phyloP scores from a whole-genome alignment of 1,139 yeast species.

The Meyerozyma athensensis region DNA sequence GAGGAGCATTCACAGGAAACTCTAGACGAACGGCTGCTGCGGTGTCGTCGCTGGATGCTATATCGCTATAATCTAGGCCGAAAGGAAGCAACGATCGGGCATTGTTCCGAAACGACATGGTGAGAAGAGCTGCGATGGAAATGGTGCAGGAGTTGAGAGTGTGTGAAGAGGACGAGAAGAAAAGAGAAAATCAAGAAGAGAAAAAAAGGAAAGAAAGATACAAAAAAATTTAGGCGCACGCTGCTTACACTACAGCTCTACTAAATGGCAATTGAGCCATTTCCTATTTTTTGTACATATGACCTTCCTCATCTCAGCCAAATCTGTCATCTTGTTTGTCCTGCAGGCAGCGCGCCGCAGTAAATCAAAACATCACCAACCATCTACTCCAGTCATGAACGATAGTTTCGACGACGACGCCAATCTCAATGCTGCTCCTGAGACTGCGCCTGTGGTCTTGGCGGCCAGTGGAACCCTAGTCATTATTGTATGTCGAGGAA shows the following conservation, averaged over 20 bases:
- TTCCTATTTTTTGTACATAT: not conserved
- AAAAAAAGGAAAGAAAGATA: not conserved
- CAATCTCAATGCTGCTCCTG: not conserved
- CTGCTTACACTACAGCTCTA: too few relatives aligned
- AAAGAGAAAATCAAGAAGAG: not conserved
- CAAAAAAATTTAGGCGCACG: not conserved
- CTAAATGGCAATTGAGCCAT: too few relatives aligned
- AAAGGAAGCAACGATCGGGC: conserved; percentile 48
- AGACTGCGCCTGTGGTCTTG: conserved; percentile 9
- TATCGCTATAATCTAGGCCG: conserved; percentile 65
- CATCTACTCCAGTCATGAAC: not conserved
- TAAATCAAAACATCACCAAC: not conserved
- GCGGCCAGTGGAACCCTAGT: conserved; percentile 46
- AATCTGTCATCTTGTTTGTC: too few relatives aligned
- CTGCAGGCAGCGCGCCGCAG: too few relatives aligned
- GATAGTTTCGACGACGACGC: not conserved
- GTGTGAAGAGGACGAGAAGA: not conserved
- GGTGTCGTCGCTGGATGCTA: conserved; percentile 20
- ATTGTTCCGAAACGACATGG: not conserved
- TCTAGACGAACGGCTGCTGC: conserved; percentile 27
- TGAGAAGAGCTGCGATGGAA: not conserved
- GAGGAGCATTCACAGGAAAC: conserved; percentile 67
- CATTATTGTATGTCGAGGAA: conserved; percentile 49
- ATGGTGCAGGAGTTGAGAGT: not conserved
- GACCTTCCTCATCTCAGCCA: not conserved